A percentile compares a stretch with the other conserved stretches of the same genome.
These are phyloP conservation scores for Purshia tridentata DNA, from an alignment of 306 rosid genomes.

Conservation along the genomic window DNA sequence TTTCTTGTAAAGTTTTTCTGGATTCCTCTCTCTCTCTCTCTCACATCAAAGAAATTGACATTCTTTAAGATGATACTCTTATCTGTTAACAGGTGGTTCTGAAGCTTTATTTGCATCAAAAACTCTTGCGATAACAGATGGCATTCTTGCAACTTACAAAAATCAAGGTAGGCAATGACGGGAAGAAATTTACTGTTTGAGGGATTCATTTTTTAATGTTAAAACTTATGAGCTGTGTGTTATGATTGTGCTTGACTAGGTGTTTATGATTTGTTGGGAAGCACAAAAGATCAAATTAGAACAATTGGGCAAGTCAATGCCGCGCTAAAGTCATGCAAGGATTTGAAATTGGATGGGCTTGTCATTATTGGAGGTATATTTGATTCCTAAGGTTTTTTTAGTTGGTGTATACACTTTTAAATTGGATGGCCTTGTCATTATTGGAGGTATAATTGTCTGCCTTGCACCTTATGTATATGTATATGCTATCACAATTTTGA, in stretches of 20 bases:
- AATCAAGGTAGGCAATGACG: slow-evolving; percentile 69
- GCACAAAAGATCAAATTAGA: slow-evolving; percentile 94
- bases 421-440: too few relatives aligned
- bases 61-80: slow-evolving; percentile 21
- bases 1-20: neutral
- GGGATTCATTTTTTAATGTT: neutral
- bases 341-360: slow-evolving; percentile 87
- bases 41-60: neutral
- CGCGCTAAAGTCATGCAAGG: slow-evolving; percentile 74
- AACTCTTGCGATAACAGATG: slow-evolving; percentile 79
- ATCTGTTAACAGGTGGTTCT: slow-evolving; percentile 73
- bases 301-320: slow-evolving; percentile 93
- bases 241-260: slow-evolving; percentile 47
- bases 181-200: slow-evolving; percentile 1
- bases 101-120: slow-evolving; percentile 92
- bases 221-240: slow-evolving; percentile 9
- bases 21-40: neutral
- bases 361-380: slow-evolving; percentile 90
- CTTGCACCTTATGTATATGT: slow-evolving; percentile 6
- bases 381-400: slow-evolving; percentile 3
- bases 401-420: neutral
- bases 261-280: slow-evolving; percentile 96
- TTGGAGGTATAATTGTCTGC: neutral
- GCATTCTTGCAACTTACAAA: slow-evolving; percentile 78
- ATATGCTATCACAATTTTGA: slow-evolving; percentile 15